phyloP scores from a whole-genome alignment of 1,284 basidiomycete species.

The Schizopora paradoxa region DNA sequence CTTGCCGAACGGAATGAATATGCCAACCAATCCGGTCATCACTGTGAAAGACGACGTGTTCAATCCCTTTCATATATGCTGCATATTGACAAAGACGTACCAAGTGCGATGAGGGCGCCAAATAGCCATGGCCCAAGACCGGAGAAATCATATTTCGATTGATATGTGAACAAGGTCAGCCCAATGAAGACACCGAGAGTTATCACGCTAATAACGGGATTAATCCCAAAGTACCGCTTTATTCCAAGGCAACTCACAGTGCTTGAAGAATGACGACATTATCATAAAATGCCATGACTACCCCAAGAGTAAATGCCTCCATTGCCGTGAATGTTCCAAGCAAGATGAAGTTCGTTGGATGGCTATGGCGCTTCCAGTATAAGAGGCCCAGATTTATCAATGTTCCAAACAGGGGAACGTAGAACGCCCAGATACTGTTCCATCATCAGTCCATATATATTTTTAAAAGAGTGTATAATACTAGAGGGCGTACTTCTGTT shows the following conservation, averaged over 20 bases:
- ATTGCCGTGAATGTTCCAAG: conserved; percentile 74
- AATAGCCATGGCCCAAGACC: conserved; percentile 84
- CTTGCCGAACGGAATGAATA: conserved; percentile 76
- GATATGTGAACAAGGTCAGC: conserved; percentile 80
- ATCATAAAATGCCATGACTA: conserved; percentile 73
- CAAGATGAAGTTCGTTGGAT: conserved; percentile 77
- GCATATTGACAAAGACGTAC: conserved; percentile 35
- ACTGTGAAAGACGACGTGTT: conserved; percentile 37
- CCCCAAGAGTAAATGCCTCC: conserved; percentile 77
- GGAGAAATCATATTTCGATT: conserved; percentile 87
- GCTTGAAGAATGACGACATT: conserved; percentile 80
- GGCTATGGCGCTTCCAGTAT: conserved; percentile 84
- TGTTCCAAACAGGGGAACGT: conserved; percentile 69
- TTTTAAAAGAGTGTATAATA: conserved; percentile 1
- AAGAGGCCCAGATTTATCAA: conserved; percentile 71
- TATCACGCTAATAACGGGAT: conserved; percentile 50
- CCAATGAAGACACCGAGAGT: conserved; percentile 86
- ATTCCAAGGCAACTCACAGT: conserved; percentile 42
- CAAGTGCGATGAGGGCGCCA: conserved; percentile 63
- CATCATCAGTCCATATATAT: conserved; percentile 17
- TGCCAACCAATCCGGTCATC: conserved; percentile 70
- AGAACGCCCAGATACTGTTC: conserved; percentile 67
- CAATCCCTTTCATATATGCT: too few relatives aligned
- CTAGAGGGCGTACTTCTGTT: conserved; percentile 48
- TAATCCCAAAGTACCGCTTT: too few relatives aligned